A percentile compares a stretch with the other conserved stretches of the same genome.
These are phyloP conservation scores for Tolypocladium album DNA, from an alignment of 2,329 filamentous ascomycete genomes.

Conservation along the genomic window DNA sequence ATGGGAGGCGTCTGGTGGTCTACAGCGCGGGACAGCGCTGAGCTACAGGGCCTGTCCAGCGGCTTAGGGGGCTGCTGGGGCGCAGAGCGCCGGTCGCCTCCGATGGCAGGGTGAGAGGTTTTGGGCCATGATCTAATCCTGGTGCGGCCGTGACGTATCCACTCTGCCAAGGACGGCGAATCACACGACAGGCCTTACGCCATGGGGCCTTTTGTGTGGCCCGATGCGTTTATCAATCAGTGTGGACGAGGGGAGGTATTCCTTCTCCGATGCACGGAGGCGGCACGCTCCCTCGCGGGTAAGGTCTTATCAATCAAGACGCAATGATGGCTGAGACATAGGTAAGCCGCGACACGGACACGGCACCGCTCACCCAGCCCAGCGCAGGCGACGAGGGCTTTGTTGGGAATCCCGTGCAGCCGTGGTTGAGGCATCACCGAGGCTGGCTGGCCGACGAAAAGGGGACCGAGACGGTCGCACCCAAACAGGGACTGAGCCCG, in stretches of 20 bases:
- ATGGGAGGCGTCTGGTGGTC: neutral
- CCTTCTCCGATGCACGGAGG: neutral
- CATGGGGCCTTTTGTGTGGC: neutral
- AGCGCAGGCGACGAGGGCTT: neutral
- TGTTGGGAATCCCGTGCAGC: neutral
- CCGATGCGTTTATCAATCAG: neutral
- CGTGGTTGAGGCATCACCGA: neutral
- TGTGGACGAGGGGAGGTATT: neutral
- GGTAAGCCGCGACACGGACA: neutral
- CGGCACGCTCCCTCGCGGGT: neutral
- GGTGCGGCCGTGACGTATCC: neutral
- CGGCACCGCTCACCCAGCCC: neutral
- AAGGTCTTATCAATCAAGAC: neutral
- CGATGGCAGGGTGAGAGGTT: neutral
- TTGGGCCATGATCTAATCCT: conserved; percentile 1
- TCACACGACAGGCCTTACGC: neutral
- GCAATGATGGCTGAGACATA: neutral
- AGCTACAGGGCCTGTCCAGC: neutral
- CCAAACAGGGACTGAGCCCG: neutral
- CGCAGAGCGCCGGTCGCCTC: neutral
- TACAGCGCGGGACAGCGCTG: neutral
- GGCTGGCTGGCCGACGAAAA: neutral
- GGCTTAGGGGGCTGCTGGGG: neutral
- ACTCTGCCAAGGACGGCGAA: neutral
- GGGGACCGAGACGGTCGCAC: neutral